Base-by-base conservation (phyloP, 179 eudicot species). In the Patellifolia procumbens region DNA sequence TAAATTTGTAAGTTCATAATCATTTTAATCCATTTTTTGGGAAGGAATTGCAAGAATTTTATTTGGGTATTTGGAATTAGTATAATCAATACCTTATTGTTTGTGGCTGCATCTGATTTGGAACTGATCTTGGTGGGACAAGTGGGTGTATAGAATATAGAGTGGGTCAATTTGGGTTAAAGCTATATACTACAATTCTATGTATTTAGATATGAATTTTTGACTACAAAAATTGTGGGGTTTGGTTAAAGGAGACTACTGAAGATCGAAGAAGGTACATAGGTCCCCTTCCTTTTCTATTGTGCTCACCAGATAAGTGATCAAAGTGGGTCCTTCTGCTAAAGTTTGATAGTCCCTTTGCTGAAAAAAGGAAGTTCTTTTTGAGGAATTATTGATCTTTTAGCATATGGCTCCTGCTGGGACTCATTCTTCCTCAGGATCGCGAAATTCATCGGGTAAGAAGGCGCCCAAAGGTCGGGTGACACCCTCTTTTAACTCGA, bases 401-500 rank as follows among this genome's bases (percentile, higher is more conserved):
- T 76, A 68, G 75, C 79, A 68, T 65, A 85, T 86, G 86, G 88
- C 84, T 67, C 79, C 85, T 75, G 82, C 58, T 20, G 84, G 81
- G 76, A 62, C 77, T 75, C 81, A 83, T 52, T 79, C 79, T 55
- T 76, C 81, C 5, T 79, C 85, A 16, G 79, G 77, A 77, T 75
- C 88, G 28, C 69, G 68, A 70, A 74, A 76, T 65, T 72, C 77
- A 13, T 79, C 78, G 59, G 56, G 72, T 65, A 80, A 85, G 80
- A 83, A 84, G 86, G 79, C 85, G 2, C 82, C 84, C 26, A 80
- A 83, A 74, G 79, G 77, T 69, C 74, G 74, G 67, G 85, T 67
- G 49, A 66, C 79, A 2, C 88, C 90, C 56, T 79, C 92, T 60
- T 77, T 93, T 43, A 86, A 88, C 60, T 80, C 97, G 7, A 90